phyloP scores from a whole-genome alignment of 345 rosid species.

The Zanthoxylum bungeanum region DNA sequence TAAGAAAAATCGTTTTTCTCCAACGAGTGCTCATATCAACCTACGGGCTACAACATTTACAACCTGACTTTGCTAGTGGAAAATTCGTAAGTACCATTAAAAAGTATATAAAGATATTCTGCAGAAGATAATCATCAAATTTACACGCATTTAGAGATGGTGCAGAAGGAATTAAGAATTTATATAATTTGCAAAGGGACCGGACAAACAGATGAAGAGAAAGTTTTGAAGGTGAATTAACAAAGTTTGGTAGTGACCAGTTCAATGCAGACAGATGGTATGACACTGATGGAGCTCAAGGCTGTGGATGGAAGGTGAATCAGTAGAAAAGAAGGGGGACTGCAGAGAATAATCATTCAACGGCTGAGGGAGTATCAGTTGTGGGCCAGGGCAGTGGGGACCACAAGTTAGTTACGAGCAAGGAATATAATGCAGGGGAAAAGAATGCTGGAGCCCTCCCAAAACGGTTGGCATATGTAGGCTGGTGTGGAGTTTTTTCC shows the following conservation, averaged over 20 bases:
- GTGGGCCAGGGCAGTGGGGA: no score
- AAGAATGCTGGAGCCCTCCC: no score
- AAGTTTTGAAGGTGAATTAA: neutral
- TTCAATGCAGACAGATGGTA: conserved; percentile 9
- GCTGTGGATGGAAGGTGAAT: no score
- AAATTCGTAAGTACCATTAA: neutral
- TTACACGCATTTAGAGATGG: neutral
- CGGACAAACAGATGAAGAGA: neutral
- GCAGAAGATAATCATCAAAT: neutral
- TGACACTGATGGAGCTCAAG: no score
- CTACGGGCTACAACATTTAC: neutral
- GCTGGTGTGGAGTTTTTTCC: no score
- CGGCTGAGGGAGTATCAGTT: no score
- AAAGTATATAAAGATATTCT: neutral
- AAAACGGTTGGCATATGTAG: no score
- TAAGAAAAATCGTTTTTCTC: neutral
- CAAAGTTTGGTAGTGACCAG: neutral
- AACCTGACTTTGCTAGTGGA: neutral
- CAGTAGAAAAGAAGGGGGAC: no score
- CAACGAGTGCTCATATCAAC: neutral
- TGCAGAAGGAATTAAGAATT: neutral
- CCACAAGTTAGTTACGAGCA: no score
- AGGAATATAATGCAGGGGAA: no score
- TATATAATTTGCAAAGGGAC: neutral
- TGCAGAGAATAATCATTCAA: no score